Percentiles rank a stretch among this genome's conserved stretches.
Conservation (phyloP, 257 asterid genomes). For the Prunella vulgaris region DNA sequence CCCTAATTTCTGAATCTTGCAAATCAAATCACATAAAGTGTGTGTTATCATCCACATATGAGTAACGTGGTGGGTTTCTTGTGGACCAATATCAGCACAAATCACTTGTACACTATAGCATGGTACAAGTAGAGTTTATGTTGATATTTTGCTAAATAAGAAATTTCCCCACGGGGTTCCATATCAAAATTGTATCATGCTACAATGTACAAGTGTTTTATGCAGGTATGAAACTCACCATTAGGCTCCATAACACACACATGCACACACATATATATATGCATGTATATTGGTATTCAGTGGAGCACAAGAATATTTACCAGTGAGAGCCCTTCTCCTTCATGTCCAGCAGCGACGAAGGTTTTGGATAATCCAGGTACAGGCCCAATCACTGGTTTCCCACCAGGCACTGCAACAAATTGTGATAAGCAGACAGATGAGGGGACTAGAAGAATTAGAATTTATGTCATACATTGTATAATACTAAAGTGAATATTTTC, state of each 20-base stretch:
- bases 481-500: neutral
- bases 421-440: constrained; percentile 6
- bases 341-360: constrained; percentile 87
- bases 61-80: too few species aligned
- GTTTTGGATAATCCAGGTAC: constrained; percentile 72
- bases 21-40: neutral
- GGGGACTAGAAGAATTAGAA: neutral
- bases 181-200: too few species aligned
- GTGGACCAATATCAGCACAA: neutral
- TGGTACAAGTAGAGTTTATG: neutral
- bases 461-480: neutral
- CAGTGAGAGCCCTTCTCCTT: constrained; percentile 95
- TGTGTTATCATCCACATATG: neutral
- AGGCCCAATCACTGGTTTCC: constrained; percentile 78
- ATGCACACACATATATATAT: too few species aligned
- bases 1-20: neutral
- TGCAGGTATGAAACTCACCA: neutral
- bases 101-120: neutral
- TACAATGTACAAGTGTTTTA: too few species aligned
- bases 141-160: neutral
- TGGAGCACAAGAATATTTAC: constrained; percentile 32
- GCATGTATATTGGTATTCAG: neutral
- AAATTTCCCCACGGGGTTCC: too few species aligned
- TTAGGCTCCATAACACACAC: neutral
- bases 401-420: constrained; percentile 61